These are phyloP conservation scores for Lactarius sp. DNA, from an alignment of 768 basidiomycete genomes.

Conservation along the genomic window DNA sequence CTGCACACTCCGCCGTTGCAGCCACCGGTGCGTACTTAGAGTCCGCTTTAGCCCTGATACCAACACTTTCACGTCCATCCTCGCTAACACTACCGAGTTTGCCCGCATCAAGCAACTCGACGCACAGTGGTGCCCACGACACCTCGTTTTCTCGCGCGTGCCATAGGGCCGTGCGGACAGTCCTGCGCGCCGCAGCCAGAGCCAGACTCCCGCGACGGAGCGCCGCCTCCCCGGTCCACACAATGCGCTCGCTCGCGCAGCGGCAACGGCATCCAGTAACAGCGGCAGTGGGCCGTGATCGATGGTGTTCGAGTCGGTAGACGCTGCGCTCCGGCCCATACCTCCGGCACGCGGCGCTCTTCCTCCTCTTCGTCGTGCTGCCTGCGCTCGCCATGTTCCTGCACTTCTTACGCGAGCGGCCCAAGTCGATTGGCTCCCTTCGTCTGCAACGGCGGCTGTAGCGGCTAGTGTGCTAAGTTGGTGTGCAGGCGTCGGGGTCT, in stretches of 20 bases:
- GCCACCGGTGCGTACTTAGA: not conserved
- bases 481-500: no score
- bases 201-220: not conserved
- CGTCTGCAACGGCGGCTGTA: no score
- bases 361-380: slow-evolving; percentile 21
- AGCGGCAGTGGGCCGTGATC: not conserved
- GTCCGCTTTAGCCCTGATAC: slow-evolving; percentile 12
- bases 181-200: not conserved
- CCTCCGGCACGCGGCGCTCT: slow-evolving; percentile 9
- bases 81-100: slow-evolving; percentile 21
- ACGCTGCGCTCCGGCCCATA: slow-evolving; percentile 16
- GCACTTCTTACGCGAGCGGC: slow-evolving; percentile 11
- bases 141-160: slow-evolving; percentile 3
- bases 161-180: not conserved
- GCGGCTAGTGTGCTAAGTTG: no score
- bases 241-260: not conserved
- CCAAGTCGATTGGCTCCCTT: not conserved
- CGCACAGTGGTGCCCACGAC: slow-evolving; percentile 23
- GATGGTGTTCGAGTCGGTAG: slow-evolving; percentile 2
- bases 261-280: not conserved
- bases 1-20: not conserved
- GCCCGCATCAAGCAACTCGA: slow-evolving; percentile 23
- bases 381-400: slow-evolving; percentile 20
- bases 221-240: not conserved
- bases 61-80: slow-evolving; percentile 23